These are phyloP conservation scores for Ascocoryne sarcoides DNA, from an alignment of 2,329 filamentous ascomycete genomes.

Conservation along the genomic window DNA sequence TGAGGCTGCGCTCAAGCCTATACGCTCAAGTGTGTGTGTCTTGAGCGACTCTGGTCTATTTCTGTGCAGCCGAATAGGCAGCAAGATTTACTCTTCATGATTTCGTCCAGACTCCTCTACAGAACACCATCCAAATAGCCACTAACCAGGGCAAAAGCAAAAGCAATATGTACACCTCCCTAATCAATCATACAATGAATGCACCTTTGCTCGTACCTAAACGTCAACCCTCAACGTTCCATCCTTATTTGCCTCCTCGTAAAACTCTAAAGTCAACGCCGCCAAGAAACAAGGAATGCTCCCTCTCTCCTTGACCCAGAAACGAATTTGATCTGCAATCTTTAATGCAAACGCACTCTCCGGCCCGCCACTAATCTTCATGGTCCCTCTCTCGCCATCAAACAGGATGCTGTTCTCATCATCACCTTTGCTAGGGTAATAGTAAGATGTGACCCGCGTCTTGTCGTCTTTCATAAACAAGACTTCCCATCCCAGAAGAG, in stretches of 20 bases:
- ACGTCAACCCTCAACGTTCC: constrained; percentile 20
- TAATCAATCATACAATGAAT: too few relatives aligned
- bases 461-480: constrained; percentile 97
- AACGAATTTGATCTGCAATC: constrained; percentile 80
- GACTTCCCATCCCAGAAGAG: constrained; percentile 85
- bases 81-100: too few relatives aligned
- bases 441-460: constrained; percentile 81
- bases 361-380: constrained; percentile 93
- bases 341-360: constrained; percentile 77
- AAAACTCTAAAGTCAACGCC: constrained; percentile 87
- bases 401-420: constrained; percentile 72
- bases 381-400: constrained; percentile 87
- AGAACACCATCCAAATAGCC: too few relatives aligned
- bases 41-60: too few relatives aligned
- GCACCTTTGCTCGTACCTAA: too few relatives aligned
- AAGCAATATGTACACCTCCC: too few relatives aligned
- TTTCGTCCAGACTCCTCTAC: too few relatives aligned
- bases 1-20: too few relatives aligned
- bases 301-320: constrained; percentile 91
- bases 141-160: too few relatives aligned
- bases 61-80: too few relatives aligned
- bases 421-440: constrained; percentile 57
- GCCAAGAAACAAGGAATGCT: constrained; percentile 91
- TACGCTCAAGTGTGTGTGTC: too few relatives aligned
- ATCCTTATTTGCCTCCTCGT: constrained; percentile 48